Evolutionary conservation across 2,329 filamentous ascomycete genomes (phyloP), one percentile per base, ranked within the genome.

Genomic region (Penicillium sp.): DNA sequence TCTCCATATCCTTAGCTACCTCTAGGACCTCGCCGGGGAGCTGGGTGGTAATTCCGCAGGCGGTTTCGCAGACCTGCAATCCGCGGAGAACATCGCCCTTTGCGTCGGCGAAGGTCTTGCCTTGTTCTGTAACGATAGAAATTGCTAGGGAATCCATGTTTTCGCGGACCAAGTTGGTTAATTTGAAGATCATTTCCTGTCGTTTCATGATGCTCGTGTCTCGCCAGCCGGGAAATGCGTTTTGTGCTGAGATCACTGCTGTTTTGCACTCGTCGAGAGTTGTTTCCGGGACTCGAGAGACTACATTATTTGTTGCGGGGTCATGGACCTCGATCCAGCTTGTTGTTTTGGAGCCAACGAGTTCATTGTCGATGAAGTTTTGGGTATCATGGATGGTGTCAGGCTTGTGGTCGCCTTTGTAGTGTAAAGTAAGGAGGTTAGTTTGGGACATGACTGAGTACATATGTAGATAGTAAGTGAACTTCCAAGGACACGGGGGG

Each of bases 1-100:
- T 86, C 73, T 86, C 84, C 84, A 86, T 86, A 65, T 86, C 84
- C 75, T 85, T 85, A 18, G 66, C 78, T 18, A 86, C 84, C 70
- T 86, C 83, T 18, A 86, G 76, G 37, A 86, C 80, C 70, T 86
- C 83, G 37, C 84, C 84, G 5, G 79, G 81, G 66, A 86, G 74
- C 66, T 86, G 83, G 0, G 81, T 84, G 2, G 84, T 85, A 63
- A 86, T 85, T 34, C 82, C 84, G 66, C 84, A 86, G 10, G 83
- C 82, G 3, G 82, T 85, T 74, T 86, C 84, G 1, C 83, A 83
- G 38, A 86, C 84, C 71, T 86, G 84, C 46, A 86, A 72, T 54
- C 84, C 84, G 64, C 84, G 79, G 20, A 86, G 76, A n/a, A 86
- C 84, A 70, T 86, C 84, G 31, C 83, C 83, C 64, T 77, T 81